Evolutionary conservation across 352 stramenopile genomes (phyloP).

Genomic region (Pythium grandisporangium): DNA sequence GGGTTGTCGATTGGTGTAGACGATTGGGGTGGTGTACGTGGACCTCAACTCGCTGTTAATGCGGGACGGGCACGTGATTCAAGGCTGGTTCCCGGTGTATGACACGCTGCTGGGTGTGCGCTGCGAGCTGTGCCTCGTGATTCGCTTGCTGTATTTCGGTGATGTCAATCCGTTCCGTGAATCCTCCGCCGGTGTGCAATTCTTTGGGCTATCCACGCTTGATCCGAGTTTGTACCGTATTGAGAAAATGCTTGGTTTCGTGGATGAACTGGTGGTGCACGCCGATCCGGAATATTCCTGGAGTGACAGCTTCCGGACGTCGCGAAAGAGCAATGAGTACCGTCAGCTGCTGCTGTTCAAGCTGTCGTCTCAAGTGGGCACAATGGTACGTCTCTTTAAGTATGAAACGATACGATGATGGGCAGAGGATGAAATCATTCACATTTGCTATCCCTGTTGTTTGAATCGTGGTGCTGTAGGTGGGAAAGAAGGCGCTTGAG

Average conservation of each 20-base stretch:
- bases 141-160: slow-evolving; percentile 96
- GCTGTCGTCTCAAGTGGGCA: slow-evolving; percentile 80
- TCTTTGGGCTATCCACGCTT: slow-evolving; percentile 94
- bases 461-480: slow-evolving; percentile 46
- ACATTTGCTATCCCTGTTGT: slow-evolving; percentile 9
- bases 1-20: slow-evolving; percentile 14
- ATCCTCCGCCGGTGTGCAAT: slow-evolving; percentile 95
- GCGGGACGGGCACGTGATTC: slow-evolving; percentile 84
- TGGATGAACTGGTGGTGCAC: slow-evolving; percentile 96
- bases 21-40: slow-evolving; percentile 96
- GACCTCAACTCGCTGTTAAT: slow-evolving; percentile 98
- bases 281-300: slow-evolving; percentile 98
- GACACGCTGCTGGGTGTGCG: slow-evolving; percentile 95
- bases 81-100: slow-evolving; percentile 98
- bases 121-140: slow-evolving; percentile 92
- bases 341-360: slow-evolving; percentile 95
- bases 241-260: slow-evolving; percentile 88
- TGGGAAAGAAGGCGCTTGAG: slow-evolving; percentile 95
- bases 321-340: slow-evolving; percentile 93
- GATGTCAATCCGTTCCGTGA: slow-evolving; percentile 97
- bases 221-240: slow-evolving; percentile 87
- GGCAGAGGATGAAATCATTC: not conserved
- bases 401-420: not conserved
- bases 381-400: slow-evolving; percentile 38
- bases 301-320: slow-evolving; percentile 91